Conservation (phyloP, 2,329 filamentous ascomycete species). For the Colletotrichum sp. region DNA sequence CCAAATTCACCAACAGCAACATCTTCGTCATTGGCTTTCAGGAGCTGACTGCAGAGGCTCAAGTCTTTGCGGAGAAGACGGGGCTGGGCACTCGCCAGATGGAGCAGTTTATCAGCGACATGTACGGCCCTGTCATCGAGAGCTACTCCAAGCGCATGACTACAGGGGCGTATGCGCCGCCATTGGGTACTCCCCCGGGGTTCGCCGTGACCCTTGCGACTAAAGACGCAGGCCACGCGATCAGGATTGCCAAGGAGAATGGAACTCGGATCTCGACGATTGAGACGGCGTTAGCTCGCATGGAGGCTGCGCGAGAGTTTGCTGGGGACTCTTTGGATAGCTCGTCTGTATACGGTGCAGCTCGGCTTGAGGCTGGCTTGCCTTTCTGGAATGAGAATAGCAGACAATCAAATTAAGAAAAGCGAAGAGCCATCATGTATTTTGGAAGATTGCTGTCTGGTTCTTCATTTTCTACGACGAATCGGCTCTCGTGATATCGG, state of each 20-base stretch:
- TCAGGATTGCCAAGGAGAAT: constrained; percentile 8
- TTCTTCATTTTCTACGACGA: neutral
- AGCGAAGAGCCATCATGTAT: neutral
- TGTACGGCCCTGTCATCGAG: constrained; percentile 30
- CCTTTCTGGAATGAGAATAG: constrained; percentile 18
- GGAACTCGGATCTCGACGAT: constrained; percentile 6
- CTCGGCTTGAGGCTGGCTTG: constrained; percentile 8
- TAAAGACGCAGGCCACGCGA: constrained; percentile 10
- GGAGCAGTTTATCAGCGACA: constrained; percentile 29
- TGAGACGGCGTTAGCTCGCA: constrained; percentile 7
- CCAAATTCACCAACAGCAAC: constrained; percentile 28
- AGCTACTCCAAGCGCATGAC: constrained; percentile 32
- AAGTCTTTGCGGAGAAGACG: constrained; percentile 33
- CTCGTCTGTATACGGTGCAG: constrained; percentile 7
- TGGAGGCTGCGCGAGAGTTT: constrained; percentile 4
- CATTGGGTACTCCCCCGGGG: constrained; percentile 6
- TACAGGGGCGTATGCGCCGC: constrained; percentile 28
- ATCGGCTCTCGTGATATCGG: rapidly evolving
- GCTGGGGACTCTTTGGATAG: constrained; percentile 13
- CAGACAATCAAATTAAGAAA: constrained; percentile 3
- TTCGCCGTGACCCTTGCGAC: constrained; percentile 11
- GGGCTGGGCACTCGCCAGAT: constrained; percentile 26
- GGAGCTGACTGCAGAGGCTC: constrained; percentile 32
- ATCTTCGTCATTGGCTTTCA: constrained; percentile 29
- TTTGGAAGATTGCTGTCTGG: neutral